phyloP scores from a whole-genome alignment of 495 filamentous ascomycete genomes.

The Penicillium steckii region DNA sequence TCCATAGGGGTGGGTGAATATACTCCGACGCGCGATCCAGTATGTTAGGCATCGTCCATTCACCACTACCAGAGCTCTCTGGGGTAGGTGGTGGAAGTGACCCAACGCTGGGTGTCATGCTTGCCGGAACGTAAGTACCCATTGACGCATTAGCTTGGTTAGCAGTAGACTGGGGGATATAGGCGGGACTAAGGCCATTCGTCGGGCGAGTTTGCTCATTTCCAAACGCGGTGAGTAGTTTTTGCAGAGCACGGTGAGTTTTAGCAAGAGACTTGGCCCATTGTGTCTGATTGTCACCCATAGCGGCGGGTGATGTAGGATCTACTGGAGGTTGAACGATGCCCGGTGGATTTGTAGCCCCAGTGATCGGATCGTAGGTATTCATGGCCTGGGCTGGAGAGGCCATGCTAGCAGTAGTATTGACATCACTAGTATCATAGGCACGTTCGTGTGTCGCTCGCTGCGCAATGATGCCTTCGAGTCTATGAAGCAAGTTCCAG shows the following conservation, averaged over 20 bases:
- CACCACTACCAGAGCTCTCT: constrained; percentile 47
- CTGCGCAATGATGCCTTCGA: constrained; percentile 46
- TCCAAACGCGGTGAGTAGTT: constrained; percentile 42
- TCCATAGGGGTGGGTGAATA: constrained; percentile 49
- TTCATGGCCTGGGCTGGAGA: constrained; percentile 19
- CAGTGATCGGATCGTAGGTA: constrained; percentile 32
- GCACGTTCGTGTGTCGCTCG: constrained; percentile 37
- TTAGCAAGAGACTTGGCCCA: constrained; percentile 49
- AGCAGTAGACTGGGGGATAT: constrained; percentile 8
- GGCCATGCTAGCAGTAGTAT: constrained; percentile 16
- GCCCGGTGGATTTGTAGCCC: constrained; percentile 27
- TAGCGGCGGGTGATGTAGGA: constrained; percentile 27
- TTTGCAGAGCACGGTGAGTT: constrained; percentile 46
- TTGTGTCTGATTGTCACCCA: constrained; percentile 41
- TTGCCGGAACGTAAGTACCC: constrained; percentile 19
- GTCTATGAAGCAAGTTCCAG: constrained; percentile 38
- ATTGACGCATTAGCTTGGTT: constrained; percentile 8
- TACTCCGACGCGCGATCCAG: constrained; percentile 48
- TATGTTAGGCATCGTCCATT: constrained; percentile 47
- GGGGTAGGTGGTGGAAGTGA: constrained; percentile 47
- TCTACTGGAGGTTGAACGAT: constrained; percentile 22
- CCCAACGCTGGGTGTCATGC: constrained; percentile 37
- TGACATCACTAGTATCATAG: constrained; percentile 22
- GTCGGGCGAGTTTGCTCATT: constrained; percentile 16
- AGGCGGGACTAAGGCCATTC: constrained; percentile 9